These are phyloP conservation scores for Acanthamoeba quina DNA, from an alignment of 208 protist genomes.

Conservation along the genomic window DNA sequence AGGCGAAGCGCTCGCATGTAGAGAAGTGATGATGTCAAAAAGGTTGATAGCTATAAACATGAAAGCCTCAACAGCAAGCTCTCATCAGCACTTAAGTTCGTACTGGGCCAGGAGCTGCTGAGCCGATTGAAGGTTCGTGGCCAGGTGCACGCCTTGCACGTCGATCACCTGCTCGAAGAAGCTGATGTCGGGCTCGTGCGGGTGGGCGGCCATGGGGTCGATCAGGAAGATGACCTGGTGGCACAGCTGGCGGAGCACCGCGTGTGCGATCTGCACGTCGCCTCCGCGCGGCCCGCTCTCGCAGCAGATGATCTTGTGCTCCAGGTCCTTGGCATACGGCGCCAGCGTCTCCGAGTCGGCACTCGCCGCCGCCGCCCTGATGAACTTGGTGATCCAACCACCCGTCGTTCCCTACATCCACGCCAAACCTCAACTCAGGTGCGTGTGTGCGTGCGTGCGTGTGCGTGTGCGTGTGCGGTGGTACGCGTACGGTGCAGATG, in stretches of 20 bases:
- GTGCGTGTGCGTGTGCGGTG: no score
- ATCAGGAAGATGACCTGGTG: constrained; percentile 69
- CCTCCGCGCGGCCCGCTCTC: constrained; percentile 41
- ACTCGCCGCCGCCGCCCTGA: background rate
- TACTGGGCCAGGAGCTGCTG: constrained; percentile 51
- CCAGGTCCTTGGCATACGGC: background rate
- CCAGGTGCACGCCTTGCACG: constrained; percentile 52
- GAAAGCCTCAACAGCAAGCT: no score
- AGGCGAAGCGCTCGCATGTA: no score
- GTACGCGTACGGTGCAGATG: constrained; percentile 45
- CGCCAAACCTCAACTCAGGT: background rate
- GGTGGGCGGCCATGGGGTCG: constrained; percentile 56
- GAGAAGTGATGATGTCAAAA: no score
- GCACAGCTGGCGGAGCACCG: constrained; percentile 21
- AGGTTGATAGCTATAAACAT: no score
- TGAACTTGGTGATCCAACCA: constrained; percentile 16
- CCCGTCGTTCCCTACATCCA: constrained; percentile 34
- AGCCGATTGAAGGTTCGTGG: constrained; percentile 60
- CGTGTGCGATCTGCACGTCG: constrained; percentile 62
- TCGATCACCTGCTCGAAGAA: constrained; percentile 69
- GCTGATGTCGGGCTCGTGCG: constrained; percentile 59
- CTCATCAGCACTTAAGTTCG: background rate
- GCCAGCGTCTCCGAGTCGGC: background rate
- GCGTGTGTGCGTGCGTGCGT: background rate
- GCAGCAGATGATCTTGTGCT: constrained; percentile 46